A percentile compares a stretch with the other conserved stretches of the same genome.
These are phyloP conservation scores for Wickerhamiella parazyma DNA, from an alignment of 805 yeast genomes.

Conservation along the genomic window DNA sequence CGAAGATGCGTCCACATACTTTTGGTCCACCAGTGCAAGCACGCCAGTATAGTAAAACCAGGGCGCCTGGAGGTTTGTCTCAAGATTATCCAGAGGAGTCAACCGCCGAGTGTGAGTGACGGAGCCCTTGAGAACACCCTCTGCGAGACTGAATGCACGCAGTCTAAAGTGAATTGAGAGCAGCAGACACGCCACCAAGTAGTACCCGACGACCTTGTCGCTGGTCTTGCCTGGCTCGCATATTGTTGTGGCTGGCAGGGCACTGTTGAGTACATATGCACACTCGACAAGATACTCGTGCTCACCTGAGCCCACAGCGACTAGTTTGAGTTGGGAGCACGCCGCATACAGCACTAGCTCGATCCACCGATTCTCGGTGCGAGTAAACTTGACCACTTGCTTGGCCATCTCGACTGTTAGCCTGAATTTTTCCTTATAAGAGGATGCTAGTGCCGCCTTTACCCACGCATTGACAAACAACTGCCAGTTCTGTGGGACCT, in stretches of 20 bases:
- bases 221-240: background rate
- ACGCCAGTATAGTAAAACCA: slow-evolving; percentile 16
- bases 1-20: slow-evolving; percentile 11
- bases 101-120: slow-evolving; percentile 8
- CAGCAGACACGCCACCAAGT: slow-evolving; percentile 8
- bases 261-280: background rate
- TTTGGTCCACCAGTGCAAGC: slow-evolving; percentile 14
- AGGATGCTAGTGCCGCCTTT: background rate
- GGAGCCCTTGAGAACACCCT: slow-evolving; percentile 16
- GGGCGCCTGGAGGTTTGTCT: slow-evolving; percentile 4
- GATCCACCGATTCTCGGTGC: slow-evolving; percentile 1
- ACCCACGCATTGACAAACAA: background rate
- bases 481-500: slow-evolving; percentile 1
- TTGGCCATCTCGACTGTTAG: slow-evolving; percentile 1
- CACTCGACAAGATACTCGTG: background rate
- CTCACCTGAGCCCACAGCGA: background rate
- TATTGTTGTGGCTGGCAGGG: background rate
- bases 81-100: slow-evolving; percentile 11
- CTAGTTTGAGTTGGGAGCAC: background rate
- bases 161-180: slow-evolving; percentile 16
- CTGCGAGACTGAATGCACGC: slow-evolving; percentile 17
- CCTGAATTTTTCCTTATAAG: background rate
- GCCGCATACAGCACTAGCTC: background rate
- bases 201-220: slow-evolving; percentile 4
- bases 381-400: background rate